phyloP scores from a whole-genome alignment of 73 alveolate genomes.

The Stentor coeruleus region DNA sequence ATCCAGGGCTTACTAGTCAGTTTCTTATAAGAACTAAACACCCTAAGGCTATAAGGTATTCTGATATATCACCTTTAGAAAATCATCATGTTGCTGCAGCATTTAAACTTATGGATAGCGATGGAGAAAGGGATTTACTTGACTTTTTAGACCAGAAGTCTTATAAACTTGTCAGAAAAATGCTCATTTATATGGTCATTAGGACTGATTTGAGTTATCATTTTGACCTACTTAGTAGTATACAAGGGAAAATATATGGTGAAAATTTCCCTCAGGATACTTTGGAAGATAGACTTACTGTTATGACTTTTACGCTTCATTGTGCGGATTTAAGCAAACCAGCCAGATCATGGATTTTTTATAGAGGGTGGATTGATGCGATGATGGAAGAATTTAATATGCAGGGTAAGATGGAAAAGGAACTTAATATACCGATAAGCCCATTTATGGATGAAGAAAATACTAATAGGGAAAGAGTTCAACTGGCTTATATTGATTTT shows the following conservation, averaged over 20 bases:
- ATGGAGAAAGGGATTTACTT: slow-evolving; percentile 52
- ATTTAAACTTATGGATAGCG: slow-evolving; percentile 42
- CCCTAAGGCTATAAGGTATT: slow-evolving; percentile 73
- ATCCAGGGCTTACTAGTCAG: slow-evolving; percentile 56
- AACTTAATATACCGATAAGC: slow-evolving; percentile 64
- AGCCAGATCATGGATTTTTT: slow-evolving; percentile 43
- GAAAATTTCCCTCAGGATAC: slow-evolving; percentile 59
- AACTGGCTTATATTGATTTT: slow-evolving; percentile 45
- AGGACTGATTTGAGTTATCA: slow-evolving; percentile 58
- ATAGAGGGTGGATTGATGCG: slow-evolving; percentile 73
- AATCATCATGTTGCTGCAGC: slow-evolving; percentile 83
- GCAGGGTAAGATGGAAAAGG: slow-evolving; percentile 87
- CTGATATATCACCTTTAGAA: slow-evolving; percentile 69
- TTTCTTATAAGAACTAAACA: slow-evolving; percentile 71
- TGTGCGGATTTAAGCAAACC: slow-evolving; percentile 54
- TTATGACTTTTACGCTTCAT: slow-evolving; percentile 43
- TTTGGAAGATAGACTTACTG: slow-evolving; percentile 46
- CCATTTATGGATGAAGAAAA: slow-evolving; percentile 84
- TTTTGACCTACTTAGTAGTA: slow-evolving; percentile 49
- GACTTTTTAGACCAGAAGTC: slow-evolving; percentile 47
- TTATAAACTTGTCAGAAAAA: slow-evolving; percentile 44
- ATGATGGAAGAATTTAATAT: slow-evolving; percentile 78
- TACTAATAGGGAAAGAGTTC: slow-evolving; percentile 65
- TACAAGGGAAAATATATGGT: slow-evolving; percentile 57
- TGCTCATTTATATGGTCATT: slow-evolving; percentile 44